These are phyloP conservation scores for Solanum chiquidenum DNA, from an alignment of 257 asterid genomes.

Conservation along the genomic window DNA sequence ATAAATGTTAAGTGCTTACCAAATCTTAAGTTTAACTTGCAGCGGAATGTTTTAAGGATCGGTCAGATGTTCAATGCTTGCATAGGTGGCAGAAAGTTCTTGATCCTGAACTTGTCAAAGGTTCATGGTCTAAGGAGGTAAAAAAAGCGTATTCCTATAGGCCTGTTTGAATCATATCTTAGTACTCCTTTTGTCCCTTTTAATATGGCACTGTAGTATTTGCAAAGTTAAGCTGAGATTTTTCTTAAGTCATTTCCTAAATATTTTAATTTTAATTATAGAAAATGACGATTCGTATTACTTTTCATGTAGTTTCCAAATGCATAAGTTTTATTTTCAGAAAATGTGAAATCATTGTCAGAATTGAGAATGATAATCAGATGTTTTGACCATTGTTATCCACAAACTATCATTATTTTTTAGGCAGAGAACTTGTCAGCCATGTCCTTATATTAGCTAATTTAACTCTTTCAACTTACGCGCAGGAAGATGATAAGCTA, in stretches of 20 bases:
- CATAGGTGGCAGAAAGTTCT: slow-evolving; percentile 99
- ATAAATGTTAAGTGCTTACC: neutral
- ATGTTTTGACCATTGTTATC: neutral
- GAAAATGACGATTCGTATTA: neutral
- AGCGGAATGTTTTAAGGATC: slow-evolving; percentile 93
- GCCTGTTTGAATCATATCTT: neutral
- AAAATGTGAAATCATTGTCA: neutral
- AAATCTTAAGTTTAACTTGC: neutral
- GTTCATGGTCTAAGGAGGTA: slow-evolving; percentile 96
- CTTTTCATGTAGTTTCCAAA: neutral
- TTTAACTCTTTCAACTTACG: neutral
- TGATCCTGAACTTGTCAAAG: slow-evolving; percentile 93
- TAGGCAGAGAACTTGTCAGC: neutral
- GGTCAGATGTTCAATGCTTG: slow-evolving; percentile 84
- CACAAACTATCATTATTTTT: neutral
- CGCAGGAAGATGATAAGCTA: slow-evolving; percentile 81
- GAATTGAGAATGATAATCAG: neutral
- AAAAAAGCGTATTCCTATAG: neutral
- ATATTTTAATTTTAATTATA: neutral
- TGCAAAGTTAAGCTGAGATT: neutral
- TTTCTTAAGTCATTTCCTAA: neutral
- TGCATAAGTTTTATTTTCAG: neutral
- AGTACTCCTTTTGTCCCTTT: neutral
- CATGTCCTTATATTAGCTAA: neutral
- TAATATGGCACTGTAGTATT: neutral